A percentile compares a stretch with the other conserved stretches of the same genome.
Conservation (phyloP, 2,329 filamentous ascomycete genomes). For the Parastagonospora avenae region DNA sequence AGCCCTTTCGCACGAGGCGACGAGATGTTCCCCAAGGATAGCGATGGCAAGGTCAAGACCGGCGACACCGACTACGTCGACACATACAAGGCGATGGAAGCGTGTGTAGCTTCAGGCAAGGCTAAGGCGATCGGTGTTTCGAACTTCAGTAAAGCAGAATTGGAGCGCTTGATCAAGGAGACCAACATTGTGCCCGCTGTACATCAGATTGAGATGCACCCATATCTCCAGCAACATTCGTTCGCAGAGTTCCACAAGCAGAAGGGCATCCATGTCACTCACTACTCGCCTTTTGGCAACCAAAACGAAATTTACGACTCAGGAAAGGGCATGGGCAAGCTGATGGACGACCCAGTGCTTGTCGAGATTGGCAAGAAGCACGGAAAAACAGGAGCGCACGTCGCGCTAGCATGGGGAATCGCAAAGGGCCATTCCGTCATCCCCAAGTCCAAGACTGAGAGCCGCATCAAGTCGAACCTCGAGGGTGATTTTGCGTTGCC, state of each 20-base stretch:
- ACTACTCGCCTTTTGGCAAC: conserved; percentile 44
- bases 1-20: conserved; percentile 76
- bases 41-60: conserved; percentile 23
- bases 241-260: conserved; percentile 35
- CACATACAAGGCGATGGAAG: conserved; percentile 50
- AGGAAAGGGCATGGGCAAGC: conserved; percentile 35
- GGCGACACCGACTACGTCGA: conserved; percentile 35
- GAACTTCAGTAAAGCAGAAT: conserved; percentile 40
- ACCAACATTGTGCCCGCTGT: conserved; percentile 34
- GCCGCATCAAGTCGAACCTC: conserved; percentile 36
- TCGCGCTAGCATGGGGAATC: conserved; percentile 85
- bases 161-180: conserved; percentile 60
- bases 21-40: conserved; percentile 61
- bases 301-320: conserved; percentile 40
- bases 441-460: conserved; percentile 41
- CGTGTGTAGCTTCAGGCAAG: conserved; percentile 41
- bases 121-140: conserved; percentile 39
- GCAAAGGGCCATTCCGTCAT: conserved; percentile 57
- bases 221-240: conserved; percentile 33
- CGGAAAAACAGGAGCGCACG: conserved; percentile 77
- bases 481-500: conserved; percentile 72
- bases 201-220: conserved; percentile 41
- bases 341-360: conserved; percentile 63
- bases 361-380: conserved; percentile 69
- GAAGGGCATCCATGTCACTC: conserved; percentile 40